phyloP scores from a whole-genome alignment of 441 rosid genomes.

The Jatropha multifida region DNA sequence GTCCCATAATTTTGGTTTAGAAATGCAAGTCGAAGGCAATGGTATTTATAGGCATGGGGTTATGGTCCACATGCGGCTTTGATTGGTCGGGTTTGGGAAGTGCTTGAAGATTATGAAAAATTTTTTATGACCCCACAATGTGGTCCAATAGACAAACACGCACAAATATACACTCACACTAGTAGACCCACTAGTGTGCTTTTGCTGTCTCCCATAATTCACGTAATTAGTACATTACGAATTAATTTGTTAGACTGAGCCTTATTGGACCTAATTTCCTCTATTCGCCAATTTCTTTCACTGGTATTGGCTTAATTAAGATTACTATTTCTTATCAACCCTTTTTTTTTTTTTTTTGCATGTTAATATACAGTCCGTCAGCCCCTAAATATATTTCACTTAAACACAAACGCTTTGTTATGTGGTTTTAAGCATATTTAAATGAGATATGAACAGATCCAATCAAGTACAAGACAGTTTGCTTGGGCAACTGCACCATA shows the following conservation, averaged over 20 bases:
- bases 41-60: constrained; percentile 15
- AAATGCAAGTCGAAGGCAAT: constrained; percentile 8
- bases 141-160: background rate
- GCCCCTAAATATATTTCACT: background rate
- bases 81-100: background rate
- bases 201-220: constrained; percentile 19
- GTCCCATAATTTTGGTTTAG: background rate
- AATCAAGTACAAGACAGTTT: background rate
- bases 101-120: background rate
- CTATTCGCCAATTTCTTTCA: background rate
- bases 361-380: background rate
- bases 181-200: constrained; percentile 11
- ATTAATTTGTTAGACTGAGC: background rate
- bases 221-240: background rate
- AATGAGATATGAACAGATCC: background rate
- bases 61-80: background rate
- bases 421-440: background rate
- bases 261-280: background rate
- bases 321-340: background rate
- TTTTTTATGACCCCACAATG: background rate
- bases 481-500: too few species aligned
- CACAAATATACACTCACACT: constrained; percentile 1
- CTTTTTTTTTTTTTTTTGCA: background rate
- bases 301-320: background rate
- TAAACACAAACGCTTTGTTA: background rate